Evolutionary conservation across 2,329 filamentous ascomycete species (phyloP), one percentile per base, ranked within the genome.

Genomic region (Cordyceps militaris): DNA sequence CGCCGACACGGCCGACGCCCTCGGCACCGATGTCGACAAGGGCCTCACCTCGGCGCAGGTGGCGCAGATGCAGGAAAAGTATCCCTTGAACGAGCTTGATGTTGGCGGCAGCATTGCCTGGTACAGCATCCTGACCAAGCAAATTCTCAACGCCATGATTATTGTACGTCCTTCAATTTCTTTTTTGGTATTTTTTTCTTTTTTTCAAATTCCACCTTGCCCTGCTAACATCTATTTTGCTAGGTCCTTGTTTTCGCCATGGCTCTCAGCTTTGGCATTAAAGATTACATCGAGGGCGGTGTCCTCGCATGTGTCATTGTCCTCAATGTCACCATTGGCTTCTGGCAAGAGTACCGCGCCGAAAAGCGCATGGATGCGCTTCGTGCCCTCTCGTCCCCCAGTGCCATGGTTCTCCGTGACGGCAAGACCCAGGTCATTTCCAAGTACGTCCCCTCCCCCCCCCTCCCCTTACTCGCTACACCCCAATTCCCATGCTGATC

Each of bases 71-170:
- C 78, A 84, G 57, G 70, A 79, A 23, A 76, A 80, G 59, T 84
- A 86, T 67, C 86, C 86, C 51, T 75, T 71, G 19, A 91, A 91
- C 73, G 85, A 89, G 66, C 77, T 91, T 21, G 83, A 89, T 46
- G 82, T 89, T 21, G 85, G 79, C 21, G 83, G 80, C 28, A 82
- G 81, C 28, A 84, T 91, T 49, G 81, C 80, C 67, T 79, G 85
- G 87, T 76, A 85, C 65, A 91, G 86, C 64, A 89, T 91, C 43
- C 73, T 91, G 48, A 74, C 87, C 59, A 85, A 86, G 64, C 88
- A 91, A 69, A 71, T 90, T 23, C 82, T 85, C 67, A 91, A 91
- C 76, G 87, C 88, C 59, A 90, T 91, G 88, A 87, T 88, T 58
- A 71, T 91, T 65, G 82, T 83, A 72, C 63, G 80, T 74, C 8